Conservation (phyloP, 345 rosid species). For the Melaleuca alternifolia region DNA sequence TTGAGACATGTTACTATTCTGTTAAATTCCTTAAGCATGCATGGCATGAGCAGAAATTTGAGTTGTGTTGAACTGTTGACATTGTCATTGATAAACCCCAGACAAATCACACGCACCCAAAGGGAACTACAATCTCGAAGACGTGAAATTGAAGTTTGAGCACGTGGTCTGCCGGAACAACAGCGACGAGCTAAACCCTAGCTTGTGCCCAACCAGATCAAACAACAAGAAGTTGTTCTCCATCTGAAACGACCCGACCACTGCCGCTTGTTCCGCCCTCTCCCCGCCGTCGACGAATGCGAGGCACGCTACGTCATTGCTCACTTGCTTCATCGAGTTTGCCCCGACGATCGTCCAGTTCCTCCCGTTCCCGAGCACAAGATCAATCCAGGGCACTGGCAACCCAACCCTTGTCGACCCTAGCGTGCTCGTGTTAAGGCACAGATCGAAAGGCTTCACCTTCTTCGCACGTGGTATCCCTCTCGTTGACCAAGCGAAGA, state of each 20-base stretch:
- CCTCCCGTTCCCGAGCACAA: neutral
- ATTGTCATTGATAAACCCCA: neutral
- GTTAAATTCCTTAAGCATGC: too few relatives aligned
- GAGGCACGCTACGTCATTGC: neutral
- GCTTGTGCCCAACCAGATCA: constrained; percentile 9
- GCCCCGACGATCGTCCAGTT: neutral
- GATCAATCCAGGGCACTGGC: neutral
- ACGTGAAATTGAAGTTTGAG: neutral
- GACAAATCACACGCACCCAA: neutral
- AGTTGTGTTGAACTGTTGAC: neutral
- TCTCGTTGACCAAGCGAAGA: constrained; percentile 11
- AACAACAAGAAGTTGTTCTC: constrained; percentile 21
- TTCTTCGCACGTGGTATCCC: neutral
- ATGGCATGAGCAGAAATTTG: too few relatives aligned
- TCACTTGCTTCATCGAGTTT: neutral
- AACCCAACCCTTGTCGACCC: neutral
- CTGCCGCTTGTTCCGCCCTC: constrained; percentile 4
- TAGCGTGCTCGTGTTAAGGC: neutral
- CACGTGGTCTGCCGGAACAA: neutral
- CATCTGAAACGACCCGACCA: constrained; percentile 22
- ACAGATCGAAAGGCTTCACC: neutral
- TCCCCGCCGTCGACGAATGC: neutral
- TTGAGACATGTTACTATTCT: too few relatives aligned
- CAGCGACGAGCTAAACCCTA: constrained; percentile 21
- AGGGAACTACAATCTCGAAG: neutral